These are phyloP conservation scores for Leptodermis oblonga DNA, from an alignment of 257 asterid genomes.

Conservation along the genomic window DNA sequence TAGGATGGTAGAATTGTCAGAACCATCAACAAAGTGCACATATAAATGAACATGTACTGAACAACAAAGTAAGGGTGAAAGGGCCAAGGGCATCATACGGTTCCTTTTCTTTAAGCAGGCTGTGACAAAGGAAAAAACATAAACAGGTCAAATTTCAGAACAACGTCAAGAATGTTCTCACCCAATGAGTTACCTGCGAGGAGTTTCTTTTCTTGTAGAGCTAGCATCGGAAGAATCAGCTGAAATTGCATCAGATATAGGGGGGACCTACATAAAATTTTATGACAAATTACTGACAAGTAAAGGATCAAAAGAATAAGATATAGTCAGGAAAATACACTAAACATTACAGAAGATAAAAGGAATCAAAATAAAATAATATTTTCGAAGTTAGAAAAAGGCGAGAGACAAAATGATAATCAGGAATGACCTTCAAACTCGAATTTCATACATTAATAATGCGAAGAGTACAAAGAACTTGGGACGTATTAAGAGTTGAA, in stretches of 20 bases:
- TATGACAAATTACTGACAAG: not conserved
- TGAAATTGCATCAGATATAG: slow-evolving; percentile 51
- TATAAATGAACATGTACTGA: slow-evolving; percentile 8
- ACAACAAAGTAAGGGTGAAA: slow-evolving; percentile 5
- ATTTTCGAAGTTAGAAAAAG: not conserved
- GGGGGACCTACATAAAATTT: slow-evolving; percentile 55
- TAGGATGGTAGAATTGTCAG: slow-evolving; percentile 23
- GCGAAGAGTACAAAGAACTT: not conserved
- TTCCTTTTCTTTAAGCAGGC: not conserved
- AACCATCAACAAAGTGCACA: slow-evolving; percentile 15
- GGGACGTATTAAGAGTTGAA: not conserved
- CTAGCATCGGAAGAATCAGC: slow-evolving; percentile 48
- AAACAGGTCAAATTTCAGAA: not conserved
- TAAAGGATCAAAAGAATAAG: not conserved
- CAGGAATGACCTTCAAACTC: not conserved
- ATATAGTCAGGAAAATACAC: not conserved
- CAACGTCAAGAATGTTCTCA: not conserved
- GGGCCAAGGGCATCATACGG: slow-evolving; percentile 3
- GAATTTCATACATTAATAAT: slow-evolving; percentile 1
- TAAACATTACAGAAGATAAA: not conserved
- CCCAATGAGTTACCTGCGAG: slow-evolving; percentile 26
- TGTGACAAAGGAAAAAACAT: not conserved
- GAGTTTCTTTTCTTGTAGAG: slow-evolving; percentile 42
- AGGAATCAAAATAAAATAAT: too few relatives aligned
- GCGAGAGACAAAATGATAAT: not conserved